Evolutionary conservation across 2,329 filamentous ascomycete genomes (phyloP).

Genomic region (Colletotrichum salicis): DNA sequence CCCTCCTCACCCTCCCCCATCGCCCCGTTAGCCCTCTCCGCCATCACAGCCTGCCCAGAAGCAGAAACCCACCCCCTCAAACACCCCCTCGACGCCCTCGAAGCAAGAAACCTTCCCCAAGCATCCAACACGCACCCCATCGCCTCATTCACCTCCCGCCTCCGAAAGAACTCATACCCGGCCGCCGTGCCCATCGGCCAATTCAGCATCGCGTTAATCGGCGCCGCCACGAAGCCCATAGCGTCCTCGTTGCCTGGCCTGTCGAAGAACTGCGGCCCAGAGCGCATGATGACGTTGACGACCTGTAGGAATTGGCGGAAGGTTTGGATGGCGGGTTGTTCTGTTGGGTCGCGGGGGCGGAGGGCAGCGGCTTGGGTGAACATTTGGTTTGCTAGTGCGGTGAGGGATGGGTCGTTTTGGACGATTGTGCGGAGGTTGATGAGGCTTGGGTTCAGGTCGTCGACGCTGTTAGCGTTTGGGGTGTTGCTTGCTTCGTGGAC

Average conservation of each 20-base stretch:
- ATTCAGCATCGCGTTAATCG: conserved; percentile 67
- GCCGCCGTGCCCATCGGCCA: conserved; percentile 68
- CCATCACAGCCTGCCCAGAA: conserved; percentile 34
- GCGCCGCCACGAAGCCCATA: conserved; percentile 61
- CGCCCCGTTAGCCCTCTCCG: conserved; percentile 52
- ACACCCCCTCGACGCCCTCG: conserved; percentile 36
- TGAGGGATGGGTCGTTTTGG: neutral
- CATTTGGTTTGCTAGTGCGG: conserved; percentile 9
- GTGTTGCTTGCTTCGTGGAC: neutral
- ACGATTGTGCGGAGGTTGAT: neutral
- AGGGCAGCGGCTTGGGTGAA: conserved; percentile 11
- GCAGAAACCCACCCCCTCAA: conserved; percentile 37
- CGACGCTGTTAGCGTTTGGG: neutral
- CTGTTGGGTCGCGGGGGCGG: conserved; percentile 5
- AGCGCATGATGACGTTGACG: neutral
- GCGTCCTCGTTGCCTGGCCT: neutral
- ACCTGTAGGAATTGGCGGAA: conserved; percentile 18
- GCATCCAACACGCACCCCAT: conserved; percentile 62
- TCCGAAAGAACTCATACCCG: conserved; percentile 65
- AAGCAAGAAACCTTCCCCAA: conserved; percentile 48
- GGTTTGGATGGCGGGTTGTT: conserved; percentile 2
- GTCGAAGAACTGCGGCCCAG: conserved; percentile 4
- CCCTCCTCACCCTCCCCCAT: conserved; percentile 22
- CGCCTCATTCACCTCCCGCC: conserved; percentile 61
- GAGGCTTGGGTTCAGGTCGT: conserved; percentile 1